A percentile compares a stretch with the other conserved stretches of the same genome.
Evolutionary conservation across 768 basidiomycete species (phyloP).

Genomic region (Chalciporus chontae): DNA sequence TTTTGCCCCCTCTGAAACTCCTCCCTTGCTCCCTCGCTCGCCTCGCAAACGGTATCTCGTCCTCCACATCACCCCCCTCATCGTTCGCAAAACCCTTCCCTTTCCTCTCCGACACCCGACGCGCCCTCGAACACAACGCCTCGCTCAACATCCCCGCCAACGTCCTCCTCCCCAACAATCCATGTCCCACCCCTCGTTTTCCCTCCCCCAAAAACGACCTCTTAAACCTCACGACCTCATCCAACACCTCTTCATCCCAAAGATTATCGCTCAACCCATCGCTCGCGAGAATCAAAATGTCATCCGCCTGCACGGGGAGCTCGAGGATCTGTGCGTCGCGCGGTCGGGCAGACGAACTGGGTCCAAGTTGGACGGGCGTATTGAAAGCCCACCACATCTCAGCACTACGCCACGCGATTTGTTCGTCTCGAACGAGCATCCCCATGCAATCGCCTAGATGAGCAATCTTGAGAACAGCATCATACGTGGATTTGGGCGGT

Average conservation of each 20-base stretch:
- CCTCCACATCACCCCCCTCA: conserved; percentile 27
- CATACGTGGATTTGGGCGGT: conserved; percentile 36
- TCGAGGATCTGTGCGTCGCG: conserved; percentile 66
- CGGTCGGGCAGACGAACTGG: conserved; percentile 58
- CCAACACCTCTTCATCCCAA: conserved; percentile 85
- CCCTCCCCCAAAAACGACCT: conserved; percentile 31
- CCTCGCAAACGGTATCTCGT: conserved; percentile 81
- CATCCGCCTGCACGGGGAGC: conserved; percentile 64
- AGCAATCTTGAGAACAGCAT: conserved; percentile 73
- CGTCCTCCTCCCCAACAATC: conserved; percentile 44
- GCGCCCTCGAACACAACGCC: conserved; percentile 76
- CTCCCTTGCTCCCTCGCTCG: conserved; percentile 73
- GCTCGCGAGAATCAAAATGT: conserved; percentile 76
- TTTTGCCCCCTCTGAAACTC: conserved; percentile 76
- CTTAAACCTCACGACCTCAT: conserved; percentile 68
- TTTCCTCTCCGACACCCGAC: conserved; percentile 58
- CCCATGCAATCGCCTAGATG: conserved; percentile 88
- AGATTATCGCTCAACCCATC: conserved; percentile 86
- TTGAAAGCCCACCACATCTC: conserved; percentile 93
- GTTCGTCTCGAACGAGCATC: conserved; percentile 75
- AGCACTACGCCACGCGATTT: conserved; percentile 79
- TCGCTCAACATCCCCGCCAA: conserved; percentile 72
- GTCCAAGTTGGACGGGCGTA: conserved; percentile 63
- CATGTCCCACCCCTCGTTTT: conserved; percentile 12
- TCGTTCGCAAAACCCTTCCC: conserved; percentile 22